Conservation (phyloP, 495 filamentous ascomycete species). For the Haplographium delicatum region DNA sequence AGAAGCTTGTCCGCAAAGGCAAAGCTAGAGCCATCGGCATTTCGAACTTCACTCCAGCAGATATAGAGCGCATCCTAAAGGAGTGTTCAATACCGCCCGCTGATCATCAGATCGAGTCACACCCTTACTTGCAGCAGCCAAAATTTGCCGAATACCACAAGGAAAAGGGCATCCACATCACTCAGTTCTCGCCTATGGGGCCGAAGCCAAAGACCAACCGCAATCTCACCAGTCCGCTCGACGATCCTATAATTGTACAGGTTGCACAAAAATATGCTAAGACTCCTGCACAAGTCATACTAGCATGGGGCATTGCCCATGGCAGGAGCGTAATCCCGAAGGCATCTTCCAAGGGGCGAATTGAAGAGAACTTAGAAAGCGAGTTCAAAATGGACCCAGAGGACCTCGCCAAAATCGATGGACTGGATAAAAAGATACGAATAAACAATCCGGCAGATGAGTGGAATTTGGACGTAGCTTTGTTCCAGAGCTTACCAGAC, state of each 20-base stretch:
- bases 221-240: constrained; percentile 8
- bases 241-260: constrained; percentile 54
- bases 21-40: constrained; percentile 80
- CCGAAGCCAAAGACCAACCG: background rate
- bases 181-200: constrained; percentile 64
- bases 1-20: constrained; percentile 62
- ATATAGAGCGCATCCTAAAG: constrained; percentile 63
- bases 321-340: constrained; percentile 66
- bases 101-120: constrained; percentile 51
- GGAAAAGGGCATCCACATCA: constrained; percentile 53
- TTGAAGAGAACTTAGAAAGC: constrained; percentile 51
- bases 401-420: constrained; percentile 50
- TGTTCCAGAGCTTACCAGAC: too few relatives aligned
- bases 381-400: constrained; percentile 51
- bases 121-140: constrained; percentile 57
- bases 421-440: constrained; percentile 49
- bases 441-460: constrained; percentile 60
- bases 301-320: constrained; percentile 60
- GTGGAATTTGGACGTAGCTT: too few relatives aligned
- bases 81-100: constrained; percentile 56
- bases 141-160: constrained; percentile 52
- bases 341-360: constrained; percentile 45
- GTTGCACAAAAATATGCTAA: constrained; percentile 61
- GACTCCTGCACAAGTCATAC: constrained; percentile 54
- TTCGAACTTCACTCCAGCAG: constrained; percentile 66